Conservation (phyloP, 805 yeast species). For the Sungouiozyma intestinalis region DNA sequence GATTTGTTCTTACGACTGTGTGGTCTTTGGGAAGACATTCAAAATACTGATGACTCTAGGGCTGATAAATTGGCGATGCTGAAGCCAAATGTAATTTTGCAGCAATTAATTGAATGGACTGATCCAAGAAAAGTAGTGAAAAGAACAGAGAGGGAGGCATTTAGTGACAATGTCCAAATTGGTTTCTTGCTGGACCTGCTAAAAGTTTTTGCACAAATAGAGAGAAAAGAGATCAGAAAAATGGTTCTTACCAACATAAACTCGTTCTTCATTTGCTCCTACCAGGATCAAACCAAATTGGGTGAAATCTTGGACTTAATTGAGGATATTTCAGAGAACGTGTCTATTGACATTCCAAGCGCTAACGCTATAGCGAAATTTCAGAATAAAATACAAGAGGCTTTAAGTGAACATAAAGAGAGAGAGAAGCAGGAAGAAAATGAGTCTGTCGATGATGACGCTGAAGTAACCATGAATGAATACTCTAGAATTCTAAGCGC, state of each 20-base stretch:
- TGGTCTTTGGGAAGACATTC: slow-evolving; percentile 32
- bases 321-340: slow-evolving; percentile 25
- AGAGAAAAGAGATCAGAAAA: slow-evolving; percentile 43
- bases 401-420: slow-evolving; percentile 9
- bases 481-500: slow-evolving; percentile 3
- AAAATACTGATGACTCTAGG: slow-evolving; percentile 26
- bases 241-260: slow-evolving; percentile 41
- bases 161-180: slow-evolving; percentile 42
- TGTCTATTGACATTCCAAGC: slow-evolving; percentile 25
- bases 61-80: slow-evolving; percentile 18
- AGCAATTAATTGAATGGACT: slow-evolving; percentile 75
- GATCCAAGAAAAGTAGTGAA: slow-evolving; percentile 62
- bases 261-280: slow-evolving; percentile 36
- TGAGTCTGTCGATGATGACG: slow-evolving; percentile 8
- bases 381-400: slow-evolving; percentile 5
- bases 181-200: slow-evolving; percentile 47
- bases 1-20: slow-evolving; percentile 56
- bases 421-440: slow-evolving; percentile 1
- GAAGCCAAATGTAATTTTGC: slow-evolving; percentile 45
- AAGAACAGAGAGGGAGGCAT: slow-evolving; percentile 32
- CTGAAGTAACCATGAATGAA: slow-evolving; percentile 16
- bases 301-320: slow-evolving; percentile 19
- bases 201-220: slow-evolving; percentile 36
- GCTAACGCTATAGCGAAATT: slow-evolving; percentile 30
- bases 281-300: slow-evolving; percentile 20